Conservation (phyloP, 202 grass and related monocot species). For the Schoenoplectus tabernaemontani region DNA sequence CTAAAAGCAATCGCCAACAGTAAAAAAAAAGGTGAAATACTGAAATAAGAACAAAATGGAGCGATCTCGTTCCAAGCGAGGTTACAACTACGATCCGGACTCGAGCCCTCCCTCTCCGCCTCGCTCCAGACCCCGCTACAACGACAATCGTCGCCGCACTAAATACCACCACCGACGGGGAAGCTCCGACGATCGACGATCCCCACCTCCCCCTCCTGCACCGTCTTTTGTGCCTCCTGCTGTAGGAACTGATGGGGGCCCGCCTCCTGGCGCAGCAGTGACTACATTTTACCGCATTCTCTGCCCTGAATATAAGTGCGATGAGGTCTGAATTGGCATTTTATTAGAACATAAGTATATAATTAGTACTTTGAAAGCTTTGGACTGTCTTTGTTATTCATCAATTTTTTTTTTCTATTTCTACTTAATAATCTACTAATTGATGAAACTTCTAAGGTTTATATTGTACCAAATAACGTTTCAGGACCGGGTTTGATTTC, state of each 20-base stretch:
- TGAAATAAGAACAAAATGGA: constrained; percentile 46
- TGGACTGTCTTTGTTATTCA: not conserved
- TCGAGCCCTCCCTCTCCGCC: constrained; percentile 39
- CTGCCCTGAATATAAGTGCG: constrained; percentile 68
- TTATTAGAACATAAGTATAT: not conserved
- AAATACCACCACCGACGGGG: constrained; percentile 47
- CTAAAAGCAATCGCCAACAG: not conserved
- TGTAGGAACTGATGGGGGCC: constrained; percentile 16
- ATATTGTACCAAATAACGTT: not conserved
- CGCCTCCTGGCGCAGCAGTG: not conserved
- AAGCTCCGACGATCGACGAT: constrained; percentile 28
- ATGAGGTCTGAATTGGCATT: constrained; percentile 40
- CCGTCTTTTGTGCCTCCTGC: constrained; percentile 3
- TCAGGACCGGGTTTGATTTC: not conserved
- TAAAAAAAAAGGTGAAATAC: not conserved
- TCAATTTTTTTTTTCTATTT: not conserved
- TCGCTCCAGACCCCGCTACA: constrained; percentile 76
- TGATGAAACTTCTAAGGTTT: too few relatives aligned
- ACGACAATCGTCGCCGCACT: constrained; percentile 48
- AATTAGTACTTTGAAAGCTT: not conserved
- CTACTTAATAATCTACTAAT: not conserved
- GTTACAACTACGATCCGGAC: constrained; percentile 63
- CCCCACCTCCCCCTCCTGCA: constrained; percentile 23
- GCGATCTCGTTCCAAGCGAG: constrained; percentile 78
- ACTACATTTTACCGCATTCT: constrained; percentile 87